Percentiles rank a stretch among this genome's conserved stretches.
Conservation (phyloP, 768 basidiomycete genomes). For the Leccinum broughii region DNA sequence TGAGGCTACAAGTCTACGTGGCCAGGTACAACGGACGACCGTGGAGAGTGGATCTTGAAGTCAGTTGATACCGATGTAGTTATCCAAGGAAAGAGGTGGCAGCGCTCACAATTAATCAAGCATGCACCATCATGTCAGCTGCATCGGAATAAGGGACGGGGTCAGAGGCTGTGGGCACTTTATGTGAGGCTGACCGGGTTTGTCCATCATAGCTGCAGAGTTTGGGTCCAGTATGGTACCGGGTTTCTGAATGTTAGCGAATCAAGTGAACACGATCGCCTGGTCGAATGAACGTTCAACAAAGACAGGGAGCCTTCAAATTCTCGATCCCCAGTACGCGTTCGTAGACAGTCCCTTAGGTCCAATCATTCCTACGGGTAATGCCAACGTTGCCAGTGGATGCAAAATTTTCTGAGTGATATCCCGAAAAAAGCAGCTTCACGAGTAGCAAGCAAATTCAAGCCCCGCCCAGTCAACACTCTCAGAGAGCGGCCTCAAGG, state of each 20-base stretch:
- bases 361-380: not conserved
- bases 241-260: not conserved
- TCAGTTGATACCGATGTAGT: not conserved
- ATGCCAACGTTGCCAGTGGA: not conserved
- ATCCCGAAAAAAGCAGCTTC: not conserved
- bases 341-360: not conserved
- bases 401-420: not conserved
- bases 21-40: not conserved
- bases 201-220: too few species aligned
- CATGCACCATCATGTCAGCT: not conserved
- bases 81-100: not conserved
- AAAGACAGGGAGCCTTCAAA: not conserved
- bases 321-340: not conserved
- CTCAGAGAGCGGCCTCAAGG: too few species aligned
- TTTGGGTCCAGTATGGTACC: not conserved
- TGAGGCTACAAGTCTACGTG: not conserved
- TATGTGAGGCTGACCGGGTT: too few species aligned
- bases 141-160: too few species aligned
- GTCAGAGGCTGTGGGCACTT: too few species aligned
- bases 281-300: not conserved
- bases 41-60: not conserved
- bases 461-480: too few species aligned
- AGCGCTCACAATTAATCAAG: not conserved
- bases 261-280: not conserved
- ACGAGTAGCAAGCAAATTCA: too few species aligned